Conservation (phyloP, 495 filamentous ascomycete species). For the Penicillium bialowiezense region DNA sequence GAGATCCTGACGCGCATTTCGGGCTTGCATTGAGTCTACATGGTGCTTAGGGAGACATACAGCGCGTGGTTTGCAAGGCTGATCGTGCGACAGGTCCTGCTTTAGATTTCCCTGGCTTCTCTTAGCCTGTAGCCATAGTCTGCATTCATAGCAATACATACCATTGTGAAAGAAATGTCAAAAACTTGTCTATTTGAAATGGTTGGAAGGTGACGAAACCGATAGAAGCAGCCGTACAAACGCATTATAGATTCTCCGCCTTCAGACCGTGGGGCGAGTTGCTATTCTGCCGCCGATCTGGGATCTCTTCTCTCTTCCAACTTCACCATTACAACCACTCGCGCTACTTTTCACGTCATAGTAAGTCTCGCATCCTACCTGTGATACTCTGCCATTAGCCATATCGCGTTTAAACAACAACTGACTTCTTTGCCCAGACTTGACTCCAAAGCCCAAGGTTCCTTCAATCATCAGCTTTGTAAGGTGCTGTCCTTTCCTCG, state of each 20-base stretch:
- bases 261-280: conserved; percentile 21
- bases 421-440: background rate
- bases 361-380: conserved; percentile 3
- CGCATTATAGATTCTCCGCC: conserved; percentile 46
- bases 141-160: conserved; percentile 17
- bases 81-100: conserved; percentile 69
- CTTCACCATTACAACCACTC: background rate
- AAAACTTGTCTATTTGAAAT: background rate
- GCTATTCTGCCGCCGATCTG: conserved; percentile 27
- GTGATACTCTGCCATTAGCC: background rate
- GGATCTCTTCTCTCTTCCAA: conserved; percentile 12
- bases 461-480: conserved; percentile 1
- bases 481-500: conserved; percentile 4
- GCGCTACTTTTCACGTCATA: background rate
- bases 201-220: conserved; percentile 3
- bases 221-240: conserved; percentile 20
- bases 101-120: conserved; percentile 48
- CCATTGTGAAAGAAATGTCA: conserved; percentile 41
- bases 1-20: conserved; percentile 1
- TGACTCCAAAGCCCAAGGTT: background rate
- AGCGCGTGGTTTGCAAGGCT: conserved; percentile 85
- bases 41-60: conserved; percentile 50
- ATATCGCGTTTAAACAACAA: background rate
- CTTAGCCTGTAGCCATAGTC: conserved; percentile 7
- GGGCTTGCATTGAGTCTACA: background rate